Percentiles rank a stretch among this genome's conserved stretches.
Evolutionary conservation across 176 grass and related monocot species (phyloP).

Genomic region (Raddia guianensis): DNA sequence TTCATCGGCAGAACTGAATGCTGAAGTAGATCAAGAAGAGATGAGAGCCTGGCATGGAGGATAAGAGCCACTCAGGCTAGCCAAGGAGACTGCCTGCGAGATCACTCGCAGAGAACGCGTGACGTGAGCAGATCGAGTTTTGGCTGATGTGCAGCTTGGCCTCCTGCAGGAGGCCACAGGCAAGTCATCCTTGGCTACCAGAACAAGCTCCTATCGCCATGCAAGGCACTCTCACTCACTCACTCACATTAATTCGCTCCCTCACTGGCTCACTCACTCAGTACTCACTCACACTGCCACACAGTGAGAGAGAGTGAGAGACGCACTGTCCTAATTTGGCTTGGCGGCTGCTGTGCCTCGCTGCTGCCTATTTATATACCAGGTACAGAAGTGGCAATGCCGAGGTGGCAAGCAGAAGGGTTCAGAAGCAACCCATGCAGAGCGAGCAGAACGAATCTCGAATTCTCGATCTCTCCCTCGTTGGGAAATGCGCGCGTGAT

Average conservation of each 20-base stretch:
- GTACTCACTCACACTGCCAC: too few species aligned
- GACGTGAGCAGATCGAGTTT: neutral
- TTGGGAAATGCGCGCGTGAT: neutral
- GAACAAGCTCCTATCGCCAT: constrained; percentile 35
- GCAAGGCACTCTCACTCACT: neutral
- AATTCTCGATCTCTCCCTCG: constrained; percentile 13
- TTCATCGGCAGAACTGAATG: neutral
- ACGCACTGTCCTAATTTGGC: neutral
- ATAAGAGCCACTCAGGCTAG: constrained; percentile 50
- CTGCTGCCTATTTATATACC: neutral
- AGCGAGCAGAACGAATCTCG: neutral
- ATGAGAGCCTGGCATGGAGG: constrained; percentile 46
- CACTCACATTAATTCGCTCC: too few species aligned
- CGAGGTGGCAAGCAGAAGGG: neutral
- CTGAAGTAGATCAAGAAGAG: neutral
- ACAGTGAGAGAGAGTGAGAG: too few species aligned
- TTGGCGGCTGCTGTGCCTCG: neutral
- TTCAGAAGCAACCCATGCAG: neutral
- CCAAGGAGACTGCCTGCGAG: constrained; percentile 59
- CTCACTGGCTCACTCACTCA: too few species aligned
- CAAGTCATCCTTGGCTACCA: constrained; percentile 66
- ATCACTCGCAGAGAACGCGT: constrained; percentile 1
- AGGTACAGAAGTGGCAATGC: neutral
- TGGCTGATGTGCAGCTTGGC: neutral
- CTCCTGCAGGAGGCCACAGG: constrained; percentile 36